phyloP scores from a whole-genome alignment of 352 stramenopile species.

The Peronospora belbahrii region DNA sequence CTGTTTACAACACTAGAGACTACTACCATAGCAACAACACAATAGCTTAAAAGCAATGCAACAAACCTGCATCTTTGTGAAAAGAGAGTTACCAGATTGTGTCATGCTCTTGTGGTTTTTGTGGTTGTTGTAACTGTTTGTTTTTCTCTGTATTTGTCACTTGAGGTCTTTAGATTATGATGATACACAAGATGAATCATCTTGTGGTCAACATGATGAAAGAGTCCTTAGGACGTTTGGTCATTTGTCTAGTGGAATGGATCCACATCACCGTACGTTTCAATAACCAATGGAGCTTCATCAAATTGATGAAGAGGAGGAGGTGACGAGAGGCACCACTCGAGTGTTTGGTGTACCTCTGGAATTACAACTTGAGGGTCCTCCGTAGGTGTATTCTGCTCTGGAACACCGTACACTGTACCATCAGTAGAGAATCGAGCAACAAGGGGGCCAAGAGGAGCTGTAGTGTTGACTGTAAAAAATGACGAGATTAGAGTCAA shows the following conservation, averaged over 20 bases:
- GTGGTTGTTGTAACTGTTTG: no score
- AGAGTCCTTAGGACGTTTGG: no score
- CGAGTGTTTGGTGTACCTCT: conserved; percentile 72
- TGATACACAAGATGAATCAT: no score
- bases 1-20: no score
- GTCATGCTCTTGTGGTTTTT: conserved; percentile 15
- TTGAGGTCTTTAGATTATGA: conserved; percentile 18
- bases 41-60: not conserved
- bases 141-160: conserved; percentile 16
- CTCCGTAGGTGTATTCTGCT: conserved; percentile 34
- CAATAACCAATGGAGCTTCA: conserved; percentile 80
- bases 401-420: conserved; percentile 28
- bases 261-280: conserved; percentile 83
- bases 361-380: conserved; percentile 78
- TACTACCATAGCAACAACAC: not conserved
- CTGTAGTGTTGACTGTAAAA: conserved; percentile 40
- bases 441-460: conserved; percentile 39
- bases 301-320: conserved; percentile 87
- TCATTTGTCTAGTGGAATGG: conserved; percentile 11
- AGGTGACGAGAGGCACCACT: conserved; percentile 79
- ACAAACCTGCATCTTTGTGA: not conserved
- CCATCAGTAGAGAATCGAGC: conserved; percentile 49
- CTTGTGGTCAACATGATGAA: no score
- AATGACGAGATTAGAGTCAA: not conserved
- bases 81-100: conserved; percentile 27